Base-by-base conservation (phyloP, 192 early-diverging fungal species). In the Linnemannia schmuckeri region DNA sequence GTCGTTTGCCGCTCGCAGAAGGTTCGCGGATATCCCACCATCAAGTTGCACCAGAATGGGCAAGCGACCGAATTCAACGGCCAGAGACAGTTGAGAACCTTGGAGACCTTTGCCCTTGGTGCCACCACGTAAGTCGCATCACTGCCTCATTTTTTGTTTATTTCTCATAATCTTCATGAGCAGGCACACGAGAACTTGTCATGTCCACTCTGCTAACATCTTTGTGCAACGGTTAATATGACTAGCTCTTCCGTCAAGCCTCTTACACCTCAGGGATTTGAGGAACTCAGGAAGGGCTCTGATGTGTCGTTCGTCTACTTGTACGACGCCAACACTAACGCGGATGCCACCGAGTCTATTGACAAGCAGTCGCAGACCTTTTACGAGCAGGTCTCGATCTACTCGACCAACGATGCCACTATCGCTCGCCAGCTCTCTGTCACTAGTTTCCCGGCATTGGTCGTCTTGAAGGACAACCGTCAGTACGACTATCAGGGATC, bases 21-120 rank as follows among this genome's bases (percentile, higher is more conserved):
- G 49, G 91, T 99, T 35, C 88, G 90, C 54, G 96, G 95, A n/a
- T 98, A 95, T 86, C 98, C 98, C 38, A 98, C 97, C 17, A 90
- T 99, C 70, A 93, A 92, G 80, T 93, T 94, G 88, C 92, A 94
- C 80, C 91, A 77, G 37, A 46, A 79, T 35, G 79, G 75, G 70
- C 78, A 71, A n/a, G 70, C 52, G 33, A 66, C 38, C 41, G 70
- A 78, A 33, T 78, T 75, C 24, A 57, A 38, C 18, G 44, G 76
- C n/a, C 44, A 79, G 54, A 30, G 79, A 20, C 52, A 20, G 2
- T 24, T 82, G 15, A 37, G 82, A n/a, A 63, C 63, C 46, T 17
- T 82, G 54, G 68, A 54, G 69, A 52, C 89, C 40, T 82, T 85
- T 46, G 75, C 79, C 37, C 79, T 89, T 47, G 80, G 84, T 37